Percentiles rank a stretch among this genome's conserved stretches.
These are phyloP conservation scores for Echria macrotheca DNA, from an alignment of 495 filamentous ascomycete species.

Conservation along the genomic window DNA sequence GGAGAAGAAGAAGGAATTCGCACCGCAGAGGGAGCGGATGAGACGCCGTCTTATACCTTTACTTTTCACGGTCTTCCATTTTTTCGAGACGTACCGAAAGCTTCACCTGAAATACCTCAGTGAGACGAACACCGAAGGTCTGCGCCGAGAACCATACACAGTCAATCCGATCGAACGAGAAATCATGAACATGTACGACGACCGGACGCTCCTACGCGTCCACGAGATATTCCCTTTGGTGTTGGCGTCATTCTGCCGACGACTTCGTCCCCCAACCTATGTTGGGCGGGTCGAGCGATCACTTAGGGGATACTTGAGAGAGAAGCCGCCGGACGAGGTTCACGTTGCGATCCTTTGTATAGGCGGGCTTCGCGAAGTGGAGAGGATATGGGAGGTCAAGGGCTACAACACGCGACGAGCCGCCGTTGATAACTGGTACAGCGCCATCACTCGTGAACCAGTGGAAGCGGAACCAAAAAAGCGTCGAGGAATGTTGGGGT, in stretches of 20 bases:
- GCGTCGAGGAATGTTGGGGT: slow-evolving; percentile 39
- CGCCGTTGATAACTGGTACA: slow-evolving; percentile 51
- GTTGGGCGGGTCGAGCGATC: slow-evolving; percentile 51
- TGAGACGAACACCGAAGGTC: slow-evolving; percentile 35
- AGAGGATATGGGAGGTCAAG: slow-evolving; percentile 54
- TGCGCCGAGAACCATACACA: slow-evolving; percentile 36
- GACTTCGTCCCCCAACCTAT: slow-evolving; percentile 51
- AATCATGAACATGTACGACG: slow-evolving; percentile 53
- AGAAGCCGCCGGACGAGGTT: slow-evolving; percentile 50
- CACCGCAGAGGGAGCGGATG: slow-evolving; percentile 51
- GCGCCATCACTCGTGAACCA: slow-evolving; percentile 37
- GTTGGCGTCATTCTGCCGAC: slow-evolving; percentile 50
- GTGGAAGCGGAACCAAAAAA: slow-evolving; percentile 38
- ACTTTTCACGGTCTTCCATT: slow-evolving; percentile 53
- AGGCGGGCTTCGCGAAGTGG: slow-evolving; percentile 50
- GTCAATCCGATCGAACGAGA: slow-evolving; percentile 49
- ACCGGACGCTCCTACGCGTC: slow-evolving; percentile 48
- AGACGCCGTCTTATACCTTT: slow-evolving; percentile 49
- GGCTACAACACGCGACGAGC: slow-evolving; percentile 50
- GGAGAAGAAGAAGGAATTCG: slow-evolving; percentile 44
- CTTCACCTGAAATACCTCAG: slow-evolving; percentile 48
- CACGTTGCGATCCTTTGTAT: slow-evolving; percentile 50
- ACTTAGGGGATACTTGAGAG: slow-evolving; percentile 51
- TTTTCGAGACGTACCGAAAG: slow-evolving; percentile 53
- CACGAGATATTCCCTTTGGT: slow-evolving; percentile 52